Percentiles rank a stretch among this genome's conserved stretches.
Conservation (phyloP, 1,284 basidiomycete genomes). For the Ceratobasidium sp. region DNA sequence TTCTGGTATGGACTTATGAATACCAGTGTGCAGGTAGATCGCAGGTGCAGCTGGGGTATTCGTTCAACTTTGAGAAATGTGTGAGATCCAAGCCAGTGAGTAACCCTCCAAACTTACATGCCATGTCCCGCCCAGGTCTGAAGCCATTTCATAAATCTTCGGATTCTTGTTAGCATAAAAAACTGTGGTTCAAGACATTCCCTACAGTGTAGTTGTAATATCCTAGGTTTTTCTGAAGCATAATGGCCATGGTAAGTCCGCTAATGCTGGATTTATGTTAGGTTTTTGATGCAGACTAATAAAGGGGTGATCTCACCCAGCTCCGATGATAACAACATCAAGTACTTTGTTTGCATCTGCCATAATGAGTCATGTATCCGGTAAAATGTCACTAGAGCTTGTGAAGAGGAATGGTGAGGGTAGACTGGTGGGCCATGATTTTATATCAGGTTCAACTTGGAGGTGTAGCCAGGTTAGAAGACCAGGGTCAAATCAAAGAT, state of each 20-base stretch:
- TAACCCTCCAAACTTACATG: conserved; percentile 50
- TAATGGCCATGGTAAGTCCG: conserved; percentile 19
- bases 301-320: conserved; percentile 6
- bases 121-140: conserved; percentile 60
- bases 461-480: too few species aligned
- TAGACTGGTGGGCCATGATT: too few species aligned
- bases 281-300: neutral
- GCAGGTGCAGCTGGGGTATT: conserved; percentile 48
- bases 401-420: too few species aligned
- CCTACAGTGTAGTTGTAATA: conserved; percentile 21
- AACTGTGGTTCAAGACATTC: too few species aligned
- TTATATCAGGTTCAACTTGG: too few species aligned
- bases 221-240: conserved; percentile 20
- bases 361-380: too few species aligned
- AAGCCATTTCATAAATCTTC: conserved; percentile 60
- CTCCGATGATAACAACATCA: conserved; percentile 34
- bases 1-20: conserved; percentile 40
- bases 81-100: neutral
- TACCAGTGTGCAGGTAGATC: conserved; percentile 40
- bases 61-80: conserved; percentile 51
- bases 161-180: too few species aligned
- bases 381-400: too few species aligned
- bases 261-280: conserved; percentile 1
- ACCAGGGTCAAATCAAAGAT: too few species aligned
- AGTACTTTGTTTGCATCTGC: too few species aligned